These are phyloP conservation scores for Russula compacta DNA, from an alignment of 768 basidiomycete genomes.

Conservation along the genomic window DNA sequence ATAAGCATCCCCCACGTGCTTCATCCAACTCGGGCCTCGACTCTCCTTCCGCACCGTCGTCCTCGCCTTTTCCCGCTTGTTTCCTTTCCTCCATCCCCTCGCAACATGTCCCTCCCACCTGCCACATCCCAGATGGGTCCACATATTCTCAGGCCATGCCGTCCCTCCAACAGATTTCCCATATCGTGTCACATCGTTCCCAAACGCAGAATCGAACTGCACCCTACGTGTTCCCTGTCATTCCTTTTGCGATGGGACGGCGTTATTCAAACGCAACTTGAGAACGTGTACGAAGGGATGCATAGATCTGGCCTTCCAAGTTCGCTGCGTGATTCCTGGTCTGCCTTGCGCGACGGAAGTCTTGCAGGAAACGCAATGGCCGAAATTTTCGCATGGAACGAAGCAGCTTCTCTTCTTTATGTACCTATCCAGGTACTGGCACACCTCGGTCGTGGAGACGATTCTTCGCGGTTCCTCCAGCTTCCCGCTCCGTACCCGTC, in stretches of 20 bases:
- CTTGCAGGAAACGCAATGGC: background rate
- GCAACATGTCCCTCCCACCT: background rate
- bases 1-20: background rate
- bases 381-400: slow-evolving; percentile 7
- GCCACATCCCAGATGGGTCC: background rate
- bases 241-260: background rate
- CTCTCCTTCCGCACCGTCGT: too few relatives aligned
- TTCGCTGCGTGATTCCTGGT: background rate
- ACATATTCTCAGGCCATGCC: background rate
- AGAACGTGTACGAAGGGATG: background rate
- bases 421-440: background rate
- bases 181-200: background rate
- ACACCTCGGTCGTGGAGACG: background rate
- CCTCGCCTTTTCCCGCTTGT: background rate
- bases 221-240: background rate
- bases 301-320: background rate
- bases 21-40: background rate
- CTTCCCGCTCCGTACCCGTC: background rate
- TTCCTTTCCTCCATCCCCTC: background rate
- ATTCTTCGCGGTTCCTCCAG: background rate
- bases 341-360: background rate
- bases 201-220: background rate
- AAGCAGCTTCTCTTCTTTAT: background rate
- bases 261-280: background rate
- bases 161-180: background rate